Base-by-base conservation (phyloP, 306 rosid genomes). In the Gastrolobium bilobum region DNA sequence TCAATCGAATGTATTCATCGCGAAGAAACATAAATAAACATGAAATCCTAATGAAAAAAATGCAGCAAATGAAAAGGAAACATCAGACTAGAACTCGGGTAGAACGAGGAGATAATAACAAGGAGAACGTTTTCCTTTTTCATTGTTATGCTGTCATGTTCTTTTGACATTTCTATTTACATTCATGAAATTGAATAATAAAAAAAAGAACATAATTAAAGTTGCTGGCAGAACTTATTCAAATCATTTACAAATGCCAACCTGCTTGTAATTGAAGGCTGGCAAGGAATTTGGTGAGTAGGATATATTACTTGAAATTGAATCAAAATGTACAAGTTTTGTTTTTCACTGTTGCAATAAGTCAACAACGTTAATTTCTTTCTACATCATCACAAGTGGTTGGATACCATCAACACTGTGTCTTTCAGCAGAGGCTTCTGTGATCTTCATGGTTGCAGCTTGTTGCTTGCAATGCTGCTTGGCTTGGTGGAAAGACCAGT, bases 401-500 rank as follows among this genome's bases (percentile, higher is more conserved):
- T 70, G 86, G 78, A 39, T 65, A 52, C 48, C 87, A 85, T 78
- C 83, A 65, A 39, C 79, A 67, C 69, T 79, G 10, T 54, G 86
- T 62, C 34, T 48, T 53, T 80, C 80, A 15, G 84, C 81, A 11
- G 85, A 60, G 52, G 82, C 33, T 14, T 87, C 90, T 60, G 70
- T 60, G 15, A 80, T 71, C 82, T 86, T 89, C 73, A 77, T 75
- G 54, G 79, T 73, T 52, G 64, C 84, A 71, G 58, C 59, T 80
- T 81, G 93, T 62, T 80, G 86, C 89, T 89, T 94, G 70, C 83
- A 83, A 15, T 86, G 90, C 57, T 89, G 97, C 81, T 85, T 92
- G 47, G 90, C 84, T 73, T 91, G 97, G 79, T 89, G 90, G 71
- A 85, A 93, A 50, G 90, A 85, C 99, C 98, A 95, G 77, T 80